These are phyloP conservation scores for Suillus tomentosus DNA, from an alignment of 768 basidiomycete genomes.

Conservation along the genomic window DNA sequence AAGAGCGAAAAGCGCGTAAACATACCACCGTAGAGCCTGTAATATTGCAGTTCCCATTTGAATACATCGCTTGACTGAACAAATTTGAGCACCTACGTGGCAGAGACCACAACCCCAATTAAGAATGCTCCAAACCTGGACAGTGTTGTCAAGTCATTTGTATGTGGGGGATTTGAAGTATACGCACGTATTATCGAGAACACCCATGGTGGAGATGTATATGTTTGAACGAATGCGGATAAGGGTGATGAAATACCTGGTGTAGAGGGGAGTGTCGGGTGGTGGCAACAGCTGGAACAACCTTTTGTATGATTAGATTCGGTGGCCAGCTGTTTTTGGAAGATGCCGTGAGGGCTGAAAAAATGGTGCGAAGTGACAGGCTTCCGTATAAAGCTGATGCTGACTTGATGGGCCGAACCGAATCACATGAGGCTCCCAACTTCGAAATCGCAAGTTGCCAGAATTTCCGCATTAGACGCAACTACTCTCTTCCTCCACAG, in stretches of 20 bases:
- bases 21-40: slow-evolving; percentile 54
- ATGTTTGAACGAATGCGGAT: background rate
- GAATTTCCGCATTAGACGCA: slow-evolving; percentile 5
- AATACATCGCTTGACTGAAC: background rate
- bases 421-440: slow-evolving; percentile 2
- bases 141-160: background rate
- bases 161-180: background rate
- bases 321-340: background rate
- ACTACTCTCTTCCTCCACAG: slow-evolving; percentile 4
- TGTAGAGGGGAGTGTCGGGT: background rate
- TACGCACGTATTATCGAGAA: slow-evolving; percentile 39
- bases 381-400: slow-evolving; percentile 1
- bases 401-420: background rate
- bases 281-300: background rate
- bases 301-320: slow-evolving; percentile 13
- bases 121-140: slow-evolving; percentile 51
- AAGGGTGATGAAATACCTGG: background rate
- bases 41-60: background rate
- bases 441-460: slow-evolving; percentile 5
- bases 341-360: slow-evolving; percentile 1
- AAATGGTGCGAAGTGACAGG: slow-evolving; percentile 8
- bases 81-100: slow-evolving; percentile 40
- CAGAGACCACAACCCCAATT: slow-evolving; percentile 51
- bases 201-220: slow-evolving; percentile 12
- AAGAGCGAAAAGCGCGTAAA: background rate